Evolutionary conservation across 306 rosid species (phyloP).

Genomic region (Gynostemma pentaphyllum): DNA sequence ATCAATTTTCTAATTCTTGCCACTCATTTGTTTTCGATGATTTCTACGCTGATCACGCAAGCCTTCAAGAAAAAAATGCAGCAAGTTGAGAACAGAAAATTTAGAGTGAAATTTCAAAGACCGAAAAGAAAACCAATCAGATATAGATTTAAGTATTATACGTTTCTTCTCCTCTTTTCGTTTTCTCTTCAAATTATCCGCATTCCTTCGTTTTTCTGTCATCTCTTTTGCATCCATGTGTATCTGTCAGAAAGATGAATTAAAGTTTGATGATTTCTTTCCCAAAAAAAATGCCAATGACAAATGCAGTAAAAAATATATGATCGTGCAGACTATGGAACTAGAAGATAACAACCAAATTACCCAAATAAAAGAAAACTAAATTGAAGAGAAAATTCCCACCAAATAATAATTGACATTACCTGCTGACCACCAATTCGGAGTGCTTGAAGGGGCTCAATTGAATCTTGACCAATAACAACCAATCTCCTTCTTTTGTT

Average conservation of each 20-base stretch:
- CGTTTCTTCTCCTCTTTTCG: slow-evolving; percentile 79
- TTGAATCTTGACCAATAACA: slow-evolving; percentile 83
- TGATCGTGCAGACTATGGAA: too few species aligned
- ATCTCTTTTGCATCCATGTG: slow-evolving; percentile 47
- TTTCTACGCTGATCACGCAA: slow-evolving; percentile 68
- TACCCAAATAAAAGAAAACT: background rate
- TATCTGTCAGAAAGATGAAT: slow-evolving; percentile 32
- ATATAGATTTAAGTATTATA: slow-evolving; percentile 10
- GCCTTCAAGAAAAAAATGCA: slow-evolving; percentile 29
- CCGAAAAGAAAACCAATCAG: background rate
- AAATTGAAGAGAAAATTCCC: background rate
- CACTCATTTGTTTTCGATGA: slow-evolving; percentile 36
- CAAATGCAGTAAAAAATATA: background rate
- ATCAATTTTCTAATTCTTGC: background rate
- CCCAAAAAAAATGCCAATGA: too few species aligned
- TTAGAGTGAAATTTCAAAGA: background rate
- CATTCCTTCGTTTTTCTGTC: slow-evolving; percentile 37
- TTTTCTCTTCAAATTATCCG: slow-evolving; percentile 42
- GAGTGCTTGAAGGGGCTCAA: slow-evolving; percentile 87
- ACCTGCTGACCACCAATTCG: slow-evolving; percentile 69
- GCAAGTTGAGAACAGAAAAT: background rate
- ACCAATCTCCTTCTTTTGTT: slow-evolving; percentile 52
- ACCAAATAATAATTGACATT: slow-evolving; percentile 11
- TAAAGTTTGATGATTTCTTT: too few species aligned
- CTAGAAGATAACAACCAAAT: too few species aligned